Evolutionary conservation across 371 early-diverging fungal species (phyloP), one percentile per base, ranked within the genome.

Genomic region (Mycotypha africana): DNA sequence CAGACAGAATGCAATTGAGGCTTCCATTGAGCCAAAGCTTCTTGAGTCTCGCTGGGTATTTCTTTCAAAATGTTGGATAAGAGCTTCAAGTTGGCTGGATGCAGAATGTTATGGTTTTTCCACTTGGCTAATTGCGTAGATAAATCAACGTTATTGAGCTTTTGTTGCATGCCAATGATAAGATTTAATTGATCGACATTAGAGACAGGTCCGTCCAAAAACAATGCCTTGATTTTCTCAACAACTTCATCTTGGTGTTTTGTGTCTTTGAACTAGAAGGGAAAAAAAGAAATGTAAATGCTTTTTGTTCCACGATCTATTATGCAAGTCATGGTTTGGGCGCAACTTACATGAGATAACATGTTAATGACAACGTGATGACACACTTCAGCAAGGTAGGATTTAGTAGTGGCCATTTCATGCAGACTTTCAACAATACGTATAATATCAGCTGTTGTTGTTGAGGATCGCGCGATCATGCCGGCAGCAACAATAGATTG

Each of bases 1-100:
- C 92, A 93, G 21, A 88, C 84, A 4, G 85, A 80, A 57, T 91
- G 93, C 31, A 91, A 69, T 51, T 85, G 82, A 32, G 88, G 88
- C 32, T 75, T 77, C 85, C 86, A 85, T 54, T 68, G 79, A 4
- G 78, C 67, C 37, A 71, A 68, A 30, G 70, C 58, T 31, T 66
- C 66, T 36, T 76, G 62, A 2, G 82, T 67, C 14, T 82, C 63
- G 17, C 44, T 41, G 20, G 62, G 54, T 14, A 56, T 51, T 43
- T 68, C 65, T 62, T 79, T 80, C 16, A 89, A 61, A 30, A 86
- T 62, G 7, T 65, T 60, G 6, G 76, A 67, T 11, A 89, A 57
- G 45, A 70, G 68, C 30, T 58, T 51, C 24, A 78, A 60, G 59
- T 89, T 85, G 45, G 64, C 63, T 7, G 65, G 47, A 38, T 81